Conservation (phyloP, 1,284 basidiomycete genomes). For the Thecaphora frezii region DNA sequence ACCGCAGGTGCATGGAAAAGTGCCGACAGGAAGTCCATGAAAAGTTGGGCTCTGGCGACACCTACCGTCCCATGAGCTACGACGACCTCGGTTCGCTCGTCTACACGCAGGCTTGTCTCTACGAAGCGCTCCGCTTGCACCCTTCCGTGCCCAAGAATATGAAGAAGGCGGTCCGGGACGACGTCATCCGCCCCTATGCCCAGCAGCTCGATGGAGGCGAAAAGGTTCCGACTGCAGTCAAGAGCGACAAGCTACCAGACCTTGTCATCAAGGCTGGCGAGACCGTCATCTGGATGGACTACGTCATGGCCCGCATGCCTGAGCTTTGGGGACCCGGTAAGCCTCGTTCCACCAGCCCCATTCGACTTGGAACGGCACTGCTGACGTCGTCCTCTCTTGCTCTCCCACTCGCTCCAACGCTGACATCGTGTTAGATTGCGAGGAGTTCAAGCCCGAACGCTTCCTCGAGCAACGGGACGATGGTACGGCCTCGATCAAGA, state of each 20-base stretch:
- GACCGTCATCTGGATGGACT: constrained; percentile 39
- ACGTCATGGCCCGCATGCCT: constrained; percentile 47
- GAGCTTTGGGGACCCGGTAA: constrained; percentile 41
- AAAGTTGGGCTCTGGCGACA: constrained; percentile 19
- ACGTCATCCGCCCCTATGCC: constrained; percentile 36
- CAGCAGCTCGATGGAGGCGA: constrained; percentile 18
- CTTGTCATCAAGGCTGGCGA: constrained; percentile 36
- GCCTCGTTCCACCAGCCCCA: too few relatives aligned
- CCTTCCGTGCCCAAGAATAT: constrained; percentile 50
- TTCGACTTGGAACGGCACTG: too few relatives aligned
- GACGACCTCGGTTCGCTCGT: constrained; percentile 35
- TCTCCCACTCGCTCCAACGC: too few relatives aligned
- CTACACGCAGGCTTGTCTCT: constrained; percentile 43
- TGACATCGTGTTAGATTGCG: constrained; percentile 28
- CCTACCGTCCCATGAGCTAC: constrained; percentile 30
- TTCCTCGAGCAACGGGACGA: constrained; percentile 50
- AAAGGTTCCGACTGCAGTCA: constrained; percentile 25
- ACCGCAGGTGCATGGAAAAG: constrained; percentile 6
- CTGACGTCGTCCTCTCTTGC: too few relatives aligned
- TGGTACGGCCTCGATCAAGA: constrained; percentile 59
- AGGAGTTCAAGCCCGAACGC: constrained; percentile 54
- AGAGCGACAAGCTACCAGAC: constrained; percentile 29
- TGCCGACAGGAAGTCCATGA: constrained; percentile 38
- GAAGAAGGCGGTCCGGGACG: constrained; percentile 39
- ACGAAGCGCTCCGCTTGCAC: constrained; percentile 46